Evolutionary conservation across 2,329 filamentous ascomycete genomes (phyloP).

Genomic region (Alternaria ethzedia): DNA sequence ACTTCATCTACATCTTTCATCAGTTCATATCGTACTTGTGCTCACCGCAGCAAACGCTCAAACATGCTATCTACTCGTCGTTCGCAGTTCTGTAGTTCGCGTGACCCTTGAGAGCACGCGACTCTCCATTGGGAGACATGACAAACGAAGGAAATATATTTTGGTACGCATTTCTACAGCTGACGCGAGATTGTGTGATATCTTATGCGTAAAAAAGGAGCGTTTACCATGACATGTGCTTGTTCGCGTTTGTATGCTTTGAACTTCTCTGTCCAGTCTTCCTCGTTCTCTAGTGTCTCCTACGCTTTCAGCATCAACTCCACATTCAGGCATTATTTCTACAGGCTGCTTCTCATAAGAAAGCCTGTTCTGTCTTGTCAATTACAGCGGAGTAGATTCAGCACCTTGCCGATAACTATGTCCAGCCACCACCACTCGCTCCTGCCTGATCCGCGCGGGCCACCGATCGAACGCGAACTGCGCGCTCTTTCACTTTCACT

Average conservation of each 20-base stretch:
- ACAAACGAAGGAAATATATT: background rate
- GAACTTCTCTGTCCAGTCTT: background rate
- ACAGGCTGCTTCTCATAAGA: background rate
- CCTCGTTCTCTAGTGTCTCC: background rate
- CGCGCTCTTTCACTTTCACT: background rate
- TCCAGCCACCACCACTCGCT: background rate
- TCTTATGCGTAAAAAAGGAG: background rate
- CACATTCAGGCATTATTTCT: background rate
- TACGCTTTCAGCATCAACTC: background rate
- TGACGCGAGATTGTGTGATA: background rate
- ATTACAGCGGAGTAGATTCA: background rate
- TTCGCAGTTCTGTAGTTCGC: background rate
- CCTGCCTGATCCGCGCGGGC: background rate
- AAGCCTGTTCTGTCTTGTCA: background rate
- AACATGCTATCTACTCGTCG: background rate
- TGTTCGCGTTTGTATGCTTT: background rate
- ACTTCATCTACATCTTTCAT: background rate
- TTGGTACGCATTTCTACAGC: background rate
- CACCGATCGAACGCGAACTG: background rate
- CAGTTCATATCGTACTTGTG: background rate
- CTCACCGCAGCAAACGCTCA: background rate
- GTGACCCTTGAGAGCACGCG: background rate
- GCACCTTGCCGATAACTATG: background rate
- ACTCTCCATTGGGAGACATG: background rate
- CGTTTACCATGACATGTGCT: background rate